Base-by-base conservation (phyloP, 345 rosid species). In the Angophora floribunda region DNA sequence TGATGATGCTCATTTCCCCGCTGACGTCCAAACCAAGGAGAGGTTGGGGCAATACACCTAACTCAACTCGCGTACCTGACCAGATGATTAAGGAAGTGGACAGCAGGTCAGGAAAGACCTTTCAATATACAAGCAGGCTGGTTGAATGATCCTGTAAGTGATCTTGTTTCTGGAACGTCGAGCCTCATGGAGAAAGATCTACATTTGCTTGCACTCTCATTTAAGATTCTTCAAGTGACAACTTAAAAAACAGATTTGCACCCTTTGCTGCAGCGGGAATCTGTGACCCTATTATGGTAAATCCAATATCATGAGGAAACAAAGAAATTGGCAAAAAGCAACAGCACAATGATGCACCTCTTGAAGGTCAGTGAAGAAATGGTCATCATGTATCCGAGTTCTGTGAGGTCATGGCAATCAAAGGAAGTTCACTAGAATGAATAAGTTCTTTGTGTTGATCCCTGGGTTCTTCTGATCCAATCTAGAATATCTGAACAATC, bases 401-500 rank as follows among this genome's bases (percentile, higher is more conserved):
- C 45, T 19, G 28, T 41, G 28, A 19, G 14, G 84, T 75, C 84
- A 75, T 41, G 84, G 41, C 7, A 13, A 41, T 2, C 84, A 41
- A 41, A 75, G 49, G 26, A 75, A 13, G 14, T 19, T 75, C 84
- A 19, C 49, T 75, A 75, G 14, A 75, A 75, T 41, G 49, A 75
- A 75, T 22, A 75, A 41, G 49, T 41, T 75, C 49, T 75, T 52
- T 44, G 47, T 85, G 53, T 14, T 70, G 44, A 57, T 15, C 50
- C 50, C 45, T 79, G 88, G 63, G 87, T 93, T 55, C 88, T 92
- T 88, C 89, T 86, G 88, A 94, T 93, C 96, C 97, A 86, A 14
- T 89, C 88, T 51, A 89, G 11, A 87, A 89, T 89, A 52, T 79
- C 91, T 15, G 93, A 93, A 89, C 99, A 97, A 70, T 96, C 97